Base-by-base conservation (phyloP, 352 stramenopile species). In the Nothophytophthora sp. region DNA sequence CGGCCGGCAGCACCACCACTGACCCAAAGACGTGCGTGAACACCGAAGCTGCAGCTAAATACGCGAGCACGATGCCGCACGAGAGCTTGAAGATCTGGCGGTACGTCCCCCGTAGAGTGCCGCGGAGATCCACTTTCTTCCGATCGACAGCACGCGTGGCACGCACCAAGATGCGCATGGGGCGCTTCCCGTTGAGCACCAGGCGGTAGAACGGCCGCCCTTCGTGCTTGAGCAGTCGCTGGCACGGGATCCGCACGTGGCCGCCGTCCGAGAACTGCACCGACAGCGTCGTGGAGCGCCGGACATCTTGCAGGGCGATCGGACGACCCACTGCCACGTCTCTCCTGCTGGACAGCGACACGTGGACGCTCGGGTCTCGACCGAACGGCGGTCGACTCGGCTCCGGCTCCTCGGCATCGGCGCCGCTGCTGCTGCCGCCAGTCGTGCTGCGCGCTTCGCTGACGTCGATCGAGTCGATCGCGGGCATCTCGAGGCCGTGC, bases 11-110 rank as follows among this genome's bases (percentile, higher is more conserved):
- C 22, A 84, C 67, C 18, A 88, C 75, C 6, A 70, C 58, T 5
- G 68, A 70, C 0, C 66, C 60, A 38, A 89, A 74, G 5, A 88
- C 38, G 28, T 76, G 73, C 23, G 63, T 88, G 23, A 81, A 69
- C 15, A 82, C 58, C 20, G 67, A 85, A 22, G 73, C 69, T 4
- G 47, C 73, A 28, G 39, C 56, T 5, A 80, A 68, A 40, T 82
- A 86, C n/a, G 64, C 69, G 16, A 89, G 33, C 11, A 86, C 59
- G 15, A 92, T 75, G 30, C 69, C 61, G 11, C 67, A 70, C 28
- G 72, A 90, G 30, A 90, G 65, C 57, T 84, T 82, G 35, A 73
- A 67, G 23, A 90, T 70, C 34, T 90, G 74, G 22, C 72, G 64
- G 50, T 89, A 88, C 1, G 76, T 88, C 4, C 74, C 63, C 4